phyloP scores from a whole-genome alignment of 2,329 filamentous ascomycete genomes.

The Capronia americana region DNA sequence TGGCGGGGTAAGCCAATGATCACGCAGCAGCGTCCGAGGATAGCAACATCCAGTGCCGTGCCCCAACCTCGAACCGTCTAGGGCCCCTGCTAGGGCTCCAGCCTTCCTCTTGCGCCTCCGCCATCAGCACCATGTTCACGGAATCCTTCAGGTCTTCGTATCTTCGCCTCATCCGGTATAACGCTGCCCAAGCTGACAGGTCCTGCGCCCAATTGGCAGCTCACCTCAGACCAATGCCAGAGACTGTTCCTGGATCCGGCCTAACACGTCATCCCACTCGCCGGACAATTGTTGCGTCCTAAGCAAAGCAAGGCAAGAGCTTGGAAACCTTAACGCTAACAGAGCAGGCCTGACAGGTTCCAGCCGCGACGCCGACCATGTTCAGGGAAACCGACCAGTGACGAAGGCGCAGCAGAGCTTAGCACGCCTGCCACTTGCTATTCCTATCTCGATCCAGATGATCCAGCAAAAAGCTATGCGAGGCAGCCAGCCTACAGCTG shows the following conservation, averaged over 20 bases:
- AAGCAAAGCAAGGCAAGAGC: constrained; percentile 13
- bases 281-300: not conserved
- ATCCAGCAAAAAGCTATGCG: not conserved
- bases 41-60: constrained; percentile 16
- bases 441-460: constrained; percentile 10
- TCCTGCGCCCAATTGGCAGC: constrained; percentile 14
- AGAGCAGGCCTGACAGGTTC: not conserved
- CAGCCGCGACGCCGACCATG: not conserved
- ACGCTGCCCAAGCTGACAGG: constrained; percentile 8
- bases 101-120: constrained; percentile 15
- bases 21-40: constrained; percentile 13
- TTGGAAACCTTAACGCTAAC: constrained; percentile 10
- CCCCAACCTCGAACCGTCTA: constrained; percentile 1
- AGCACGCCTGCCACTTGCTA: constrained; percentile 16
- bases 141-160: not conserved
- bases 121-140: constrained; percentile 12
- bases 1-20: constrained; percentile 11
- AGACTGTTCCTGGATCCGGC: constrained; percentile 21
- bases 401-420: constrained; percentile 14
- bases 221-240: constrained; percentile 25
- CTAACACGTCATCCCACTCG: constrained; percentile 14
- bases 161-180: constrained; percentile 12
- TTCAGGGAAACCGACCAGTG: constrained; percentile 10
- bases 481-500: constrained; percentile 1
- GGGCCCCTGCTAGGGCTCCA: not conserved